Conservation (phyloP, 2,329 filamentous ascomycete genomes). For the Dactylonectria estremocensis region DNA sequence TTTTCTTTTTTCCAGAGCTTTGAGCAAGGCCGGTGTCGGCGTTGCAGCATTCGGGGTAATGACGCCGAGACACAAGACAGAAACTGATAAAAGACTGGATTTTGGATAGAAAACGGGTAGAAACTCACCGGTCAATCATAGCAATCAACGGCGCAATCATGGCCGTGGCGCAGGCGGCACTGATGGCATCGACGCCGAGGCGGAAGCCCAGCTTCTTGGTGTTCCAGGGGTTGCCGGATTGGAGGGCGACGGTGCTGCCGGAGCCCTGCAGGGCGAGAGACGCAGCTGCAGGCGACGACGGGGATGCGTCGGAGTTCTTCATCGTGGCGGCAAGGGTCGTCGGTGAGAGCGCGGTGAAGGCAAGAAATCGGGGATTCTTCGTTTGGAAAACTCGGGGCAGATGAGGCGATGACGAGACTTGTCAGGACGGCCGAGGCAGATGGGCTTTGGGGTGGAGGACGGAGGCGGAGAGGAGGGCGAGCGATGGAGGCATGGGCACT, state of each 20-base stretch:
- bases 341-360: background rate
- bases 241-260: constrained; percentile 24
- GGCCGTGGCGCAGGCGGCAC: constrained; percentile 79
- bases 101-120: background rate
- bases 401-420: background rate
- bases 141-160: constrained; percentile 88
- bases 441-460: constrained; percentile 13
- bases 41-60: constrained; percentile 27
- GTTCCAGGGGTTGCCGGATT: constrained; percentile 71
- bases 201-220: constrained; percentile 79
- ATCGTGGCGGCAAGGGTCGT: constrained; percentile 6
- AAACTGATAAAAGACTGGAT: constrained; percentile 3
- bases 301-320: constrained; percentile 27
- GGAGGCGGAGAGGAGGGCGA: background rate
- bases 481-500: constrained; percentile 22
- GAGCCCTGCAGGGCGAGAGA: constrained; percentile 35
- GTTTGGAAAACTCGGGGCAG: background rate
- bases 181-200: constrained; percentile 76
- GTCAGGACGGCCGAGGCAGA: constrained; percentile 10
- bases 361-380: background rate
- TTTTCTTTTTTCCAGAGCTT: background rate
- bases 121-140: constrained; percentile 84
- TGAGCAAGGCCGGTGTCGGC: constrained; percentile 6
- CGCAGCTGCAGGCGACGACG: constrained; percentile 25
- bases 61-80: constrained; percentile 5